phyloP scores from a whole-genome alignment of 768 basidiomycete species.

The Mycena pura region DNA sequence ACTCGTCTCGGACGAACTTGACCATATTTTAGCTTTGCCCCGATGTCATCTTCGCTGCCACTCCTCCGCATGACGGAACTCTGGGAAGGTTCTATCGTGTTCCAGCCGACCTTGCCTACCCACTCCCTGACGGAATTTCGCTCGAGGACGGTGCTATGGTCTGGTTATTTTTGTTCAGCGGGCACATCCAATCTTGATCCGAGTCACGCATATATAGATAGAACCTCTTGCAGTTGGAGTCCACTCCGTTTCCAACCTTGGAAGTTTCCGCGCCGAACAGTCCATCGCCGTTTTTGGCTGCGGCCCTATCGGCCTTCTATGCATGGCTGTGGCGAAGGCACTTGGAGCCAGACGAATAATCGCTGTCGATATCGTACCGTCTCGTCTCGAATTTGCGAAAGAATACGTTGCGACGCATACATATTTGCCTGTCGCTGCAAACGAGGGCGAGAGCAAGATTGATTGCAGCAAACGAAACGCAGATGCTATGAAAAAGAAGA shows the following conservation, averaged over 20 bases:
- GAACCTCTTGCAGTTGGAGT: constrained; percentile 94
- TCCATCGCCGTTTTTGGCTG: constrained; percentile 87
- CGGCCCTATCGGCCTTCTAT: constrained; percentile 86
- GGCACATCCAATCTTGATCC: not conserved
- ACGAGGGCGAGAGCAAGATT: constrained; percentile 69
- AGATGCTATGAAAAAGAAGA: constrained; percentile 62
- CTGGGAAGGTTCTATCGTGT: constrained; percentile 77
- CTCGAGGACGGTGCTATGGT: constrained; percentile 97
- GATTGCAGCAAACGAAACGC: constrained; percentile 80
- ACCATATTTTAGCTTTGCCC: constrained; percentile 70
- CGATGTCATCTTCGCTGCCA: constrained; percentile 88
- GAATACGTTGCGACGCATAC: constrained; percentile 82
- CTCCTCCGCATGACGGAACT: constrained; percentile 79
- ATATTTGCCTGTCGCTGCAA: constrained; percentile 65
- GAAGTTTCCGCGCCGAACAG: constrained; percentile 72
- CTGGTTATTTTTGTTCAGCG: constrained; percentile 18
- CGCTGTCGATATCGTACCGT: constrained; percentile 79
- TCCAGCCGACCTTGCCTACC: constrained; percentile 85
- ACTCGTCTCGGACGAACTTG: not conserved
- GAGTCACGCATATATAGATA: constrained; percentile 62
- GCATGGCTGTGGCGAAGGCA: constrained; percentile 94
- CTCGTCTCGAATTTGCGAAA: constrained; percentile 87
- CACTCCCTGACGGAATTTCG: constrained; percentile 80
- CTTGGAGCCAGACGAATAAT: constrained; percentile 86
- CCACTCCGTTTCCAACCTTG: constrained; percentile 84